Evolutionary conservation across 495 filamentous ascomycete genomes (phyloP).

Genomic region (Extremus antarcticus): DNA sequence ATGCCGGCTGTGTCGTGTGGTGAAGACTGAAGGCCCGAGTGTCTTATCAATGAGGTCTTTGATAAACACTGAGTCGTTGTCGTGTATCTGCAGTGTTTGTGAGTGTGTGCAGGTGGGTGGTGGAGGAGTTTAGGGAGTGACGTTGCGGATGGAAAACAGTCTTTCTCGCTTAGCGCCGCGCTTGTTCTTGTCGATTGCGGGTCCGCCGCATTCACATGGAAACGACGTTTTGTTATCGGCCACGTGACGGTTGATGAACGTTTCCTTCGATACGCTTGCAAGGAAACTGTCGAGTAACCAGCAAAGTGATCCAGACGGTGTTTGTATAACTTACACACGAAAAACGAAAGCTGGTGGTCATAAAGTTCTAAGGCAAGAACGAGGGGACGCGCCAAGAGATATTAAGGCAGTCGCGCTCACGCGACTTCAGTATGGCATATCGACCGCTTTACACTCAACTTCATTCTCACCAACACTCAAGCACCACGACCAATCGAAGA

Average conservation of each 20-base stretch:
- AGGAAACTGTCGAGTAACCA: too few species aligned
- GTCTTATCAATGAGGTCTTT: not conserved
- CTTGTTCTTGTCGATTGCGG: not conserved
- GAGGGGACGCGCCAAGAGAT: not conserved
- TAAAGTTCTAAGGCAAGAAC: not conserved
- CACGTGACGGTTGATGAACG: too few species aligned
- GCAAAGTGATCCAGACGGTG: too few species aligned
- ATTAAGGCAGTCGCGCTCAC: not conserved
- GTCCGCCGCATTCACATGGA: not conserved
- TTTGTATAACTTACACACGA: too few species aligned
- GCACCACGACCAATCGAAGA: not conserved
- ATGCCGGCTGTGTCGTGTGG: slow-evolving; percentile 25
- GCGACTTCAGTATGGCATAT: not conserved
- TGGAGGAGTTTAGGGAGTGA: not conserved
- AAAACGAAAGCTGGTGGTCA: too few species aligned
- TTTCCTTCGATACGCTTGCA: too few species aligned
- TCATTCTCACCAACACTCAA: too few species aligned
- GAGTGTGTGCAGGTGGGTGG: not conserved
- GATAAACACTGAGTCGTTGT: not conserved
- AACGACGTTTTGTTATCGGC: not conserved
- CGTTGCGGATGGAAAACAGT: slow-evolving; percentile 4
- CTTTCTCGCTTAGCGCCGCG: not conserved
- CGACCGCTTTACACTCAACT: too few species aligned
- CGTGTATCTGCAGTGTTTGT: not conserved
- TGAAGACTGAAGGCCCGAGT: not conserved